Evolutionary conservation across 768 basidiomycete genomes (phyloP).

Genomic region (Hygrocybe punicea): DNA sequence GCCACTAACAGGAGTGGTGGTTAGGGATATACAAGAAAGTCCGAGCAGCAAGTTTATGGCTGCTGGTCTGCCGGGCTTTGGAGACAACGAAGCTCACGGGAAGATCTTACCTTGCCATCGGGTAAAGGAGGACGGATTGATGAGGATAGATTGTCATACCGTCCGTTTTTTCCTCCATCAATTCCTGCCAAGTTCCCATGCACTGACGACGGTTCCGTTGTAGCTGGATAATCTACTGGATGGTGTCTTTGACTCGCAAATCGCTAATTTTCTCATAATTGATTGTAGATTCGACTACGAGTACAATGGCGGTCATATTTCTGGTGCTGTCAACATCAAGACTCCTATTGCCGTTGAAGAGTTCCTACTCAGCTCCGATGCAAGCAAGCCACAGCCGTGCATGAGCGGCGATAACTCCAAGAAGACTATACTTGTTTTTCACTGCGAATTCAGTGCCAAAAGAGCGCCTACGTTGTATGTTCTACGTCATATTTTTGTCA

Average conservation of each 20-base stretch:
- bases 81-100: conserved; percentile 88
- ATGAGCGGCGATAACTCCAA: conserved; percentile 67
- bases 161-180: conserved; percentile 44
- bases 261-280: conserved; percentile 74
- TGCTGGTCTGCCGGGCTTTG: conserved; percentile 77
- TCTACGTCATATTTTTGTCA: not conserved
- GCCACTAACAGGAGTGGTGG: conserved; percentile 61
- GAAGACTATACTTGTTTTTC: conserved; percentile 90
- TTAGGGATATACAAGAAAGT: conserved; percentile 33
- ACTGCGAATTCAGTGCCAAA: conserved; percentile 96
- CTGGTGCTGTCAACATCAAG: conserved; percentile 89
- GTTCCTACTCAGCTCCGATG: conserved; percentile 59
- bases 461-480: conserved; percentile 93
- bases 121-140: conserved; percentile 91
- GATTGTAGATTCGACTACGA: conserved; percentile 99
- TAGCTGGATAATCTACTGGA: conserved; percentile 78
- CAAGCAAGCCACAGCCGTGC: conserved; percentile 59
- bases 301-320: conserved; percentile 89
- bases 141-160: conserved; percentile 79
- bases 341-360: conserved; percentile 76
- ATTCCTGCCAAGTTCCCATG: not conserved
- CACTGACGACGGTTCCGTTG: conserved; percentile 7
- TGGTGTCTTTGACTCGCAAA: conserved; percentile 63
- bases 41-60: conserved; percentile 55
- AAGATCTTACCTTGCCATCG: conserved; percentile 93